These are phyloP conservation scores for Scheffersomyces titani DNA, from an alignment of 1,139 yeast species.

Conservation along the genomic window DNA sequence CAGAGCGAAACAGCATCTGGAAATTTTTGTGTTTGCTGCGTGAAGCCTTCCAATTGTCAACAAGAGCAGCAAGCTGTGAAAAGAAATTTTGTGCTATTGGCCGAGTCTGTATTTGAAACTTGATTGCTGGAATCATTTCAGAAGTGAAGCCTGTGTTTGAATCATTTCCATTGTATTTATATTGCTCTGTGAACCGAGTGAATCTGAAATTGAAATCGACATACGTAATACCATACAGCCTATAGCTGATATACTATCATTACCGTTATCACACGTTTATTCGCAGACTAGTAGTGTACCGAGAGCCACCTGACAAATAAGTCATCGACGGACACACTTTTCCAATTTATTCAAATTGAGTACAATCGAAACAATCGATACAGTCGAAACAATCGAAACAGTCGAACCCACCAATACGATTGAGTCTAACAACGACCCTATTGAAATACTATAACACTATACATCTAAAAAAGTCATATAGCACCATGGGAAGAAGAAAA, in stretches of 20 bases:
- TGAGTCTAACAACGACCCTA: neutral
- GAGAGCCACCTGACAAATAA: too few relatives aligned
- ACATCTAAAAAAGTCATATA: neutral
- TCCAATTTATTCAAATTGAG: neutral
- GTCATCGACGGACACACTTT: neutral
- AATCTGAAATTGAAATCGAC: neutral
- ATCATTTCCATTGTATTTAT: neutral
- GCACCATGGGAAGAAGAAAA: conserved; percentile 90
- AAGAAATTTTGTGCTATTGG: neutral
- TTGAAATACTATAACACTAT: neutral
- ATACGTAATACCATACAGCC: neutral
- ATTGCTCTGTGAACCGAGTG: neutral
- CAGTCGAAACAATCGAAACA: neutral
- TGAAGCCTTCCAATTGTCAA: neutral
- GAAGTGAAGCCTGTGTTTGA: neutral
- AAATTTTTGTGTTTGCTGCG: neutral
- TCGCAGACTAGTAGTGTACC: neutral
- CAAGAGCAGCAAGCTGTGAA: neutral
- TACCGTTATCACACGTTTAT: neutral
- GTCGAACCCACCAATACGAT: neutral
- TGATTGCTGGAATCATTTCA: neutral
- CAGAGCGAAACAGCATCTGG: neutral
- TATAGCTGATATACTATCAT: neutral
- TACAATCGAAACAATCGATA: neutral
- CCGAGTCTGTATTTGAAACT: neutral